These are phyloP conservation scores for Aspergillus spinulosporus DNA, from an alignment of 2,329 filamentous ascomycete genomes.

Conservation along the genomic window DNA sequence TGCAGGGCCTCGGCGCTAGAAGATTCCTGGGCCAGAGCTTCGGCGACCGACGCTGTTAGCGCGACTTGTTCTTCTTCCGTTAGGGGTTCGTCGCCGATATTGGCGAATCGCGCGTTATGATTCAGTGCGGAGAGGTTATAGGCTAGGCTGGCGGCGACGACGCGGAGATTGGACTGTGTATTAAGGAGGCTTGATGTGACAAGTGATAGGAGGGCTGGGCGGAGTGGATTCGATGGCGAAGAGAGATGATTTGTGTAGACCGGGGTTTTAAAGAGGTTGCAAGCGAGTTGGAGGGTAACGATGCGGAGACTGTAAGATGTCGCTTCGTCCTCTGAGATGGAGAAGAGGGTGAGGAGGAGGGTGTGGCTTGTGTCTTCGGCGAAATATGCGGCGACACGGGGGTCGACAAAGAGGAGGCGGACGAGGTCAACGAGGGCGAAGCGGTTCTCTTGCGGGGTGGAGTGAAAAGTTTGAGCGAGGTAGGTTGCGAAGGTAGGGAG, in stretches of 20 bases:
- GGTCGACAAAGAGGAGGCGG: slow-evolving; percentile 72
- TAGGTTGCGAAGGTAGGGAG: slow-evolving; percentile 65
- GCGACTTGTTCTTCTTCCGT: slow-evolving; percentile 74
- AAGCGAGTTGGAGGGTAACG: slow-evolving; percentile 76
- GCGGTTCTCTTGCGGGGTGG: slow-evolving; percentile 63
- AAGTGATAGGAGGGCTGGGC: slow-evolving; percentile 64
- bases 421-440: slow-evolving; percentile 88
- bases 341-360: slow-evolving; percentile 62
- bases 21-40: slow-evolving; percentile 62
- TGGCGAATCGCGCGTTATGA: slow-evolving; percentile 62
- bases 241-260: slow-evolving; percentile 71
- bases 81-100: slow-evolving; percentile 54
- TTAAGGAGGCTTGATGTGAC: slow-evolving; percentile 79
- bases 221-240: slow-evolving; percentile 58
- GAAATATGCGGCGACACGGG: slow-evolving; percentile 76
- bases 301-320: slow-evolving; percentile 81
- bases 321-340: slow-evolving; percentile 45
- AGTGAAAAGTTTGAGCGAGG: slow-evolving; percentile 56
- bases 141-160: slow-evolving; percentile 77
- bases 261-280: slow-evolving; percentile 78
- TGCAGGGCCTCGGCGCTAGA: slow-evolving; percentile 68
- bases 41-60: slow-evolving; percentile 75
- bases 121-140: slow-evolving; percentile 78
- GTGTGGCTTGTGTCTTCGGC: slow-evolving; percentile 65
- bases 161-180: slow-evolving; percentile 71